A percentile compares a stretch with the other conserved stretches of the same genome.
These are phyloP conservation scores for Amborella trichopoda DNA, from an alignment of 164 flowering plant genomes.

Conservation along the genomic window DNA sequence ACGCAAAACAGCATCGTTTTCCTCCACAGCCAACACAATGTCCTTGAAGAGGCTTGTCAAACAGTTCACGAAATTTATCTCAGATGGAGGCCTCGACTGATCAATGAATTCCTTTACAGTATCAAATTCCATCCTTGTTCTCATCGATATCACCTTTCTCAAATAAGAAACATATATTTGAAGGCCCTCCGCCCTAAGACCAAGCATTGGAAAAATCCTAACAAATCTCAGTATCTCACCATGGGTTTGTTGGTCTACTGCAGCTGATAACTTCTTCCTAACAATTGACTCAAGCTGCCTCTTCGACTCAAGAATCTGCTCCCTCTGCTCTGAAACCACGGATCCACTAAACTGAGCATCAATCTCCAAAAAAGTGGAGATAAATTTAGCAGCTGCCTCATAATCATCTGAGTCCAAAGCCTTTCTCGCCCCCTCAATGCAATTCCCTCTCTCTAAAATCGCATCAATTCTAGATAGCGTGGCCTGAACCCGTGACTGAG, in stretches of 20 bases:
- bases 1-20: constrained; percentile 59
- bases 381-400: constrained; percentile 59
- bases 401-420: constrained; percentile 61
- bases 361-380: constrained; percentile 52
- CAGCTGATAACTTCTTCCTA: constrained; percentile 34
- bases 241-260: constrained; percentile 78
- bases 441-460: constrained; percentile 51
- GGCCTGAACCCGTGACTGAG: constrained; percentile 65
- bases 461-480: constrained; percentile 74
- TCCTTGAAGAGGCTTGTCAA: constrained; percentile 84
- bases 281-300: constrained; percentile 65
- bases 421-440: constrained; percentile 60
- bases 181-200: constrained; percentile 73
- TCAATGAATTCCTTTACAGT: constrained; percentile 56
- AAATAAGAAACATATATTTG: constrained; percentile 73
- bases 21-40: constrained; percentile 79
- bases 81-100: constrained; percentile 14
- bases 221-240: constrained; percentile 48
- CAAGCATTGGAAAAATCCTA: constrained; percentile 40
- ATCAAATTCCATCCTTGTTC: constrained; percentile 70
- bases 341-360: constrained; percentile 50
- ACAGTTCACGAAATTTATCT: constrained; percentile 50
- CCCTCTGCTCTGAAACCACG: constrained; percentile 50
- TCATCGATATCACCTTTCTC: constrained; percentile 66
- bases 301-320: constrained; percentile 55